Percentiles rank a stretch among this genome's conserved stretches.
Conservation (phyloP, 148 eudicot genomes). For the Vaccinium vitisidaea region DNA sequence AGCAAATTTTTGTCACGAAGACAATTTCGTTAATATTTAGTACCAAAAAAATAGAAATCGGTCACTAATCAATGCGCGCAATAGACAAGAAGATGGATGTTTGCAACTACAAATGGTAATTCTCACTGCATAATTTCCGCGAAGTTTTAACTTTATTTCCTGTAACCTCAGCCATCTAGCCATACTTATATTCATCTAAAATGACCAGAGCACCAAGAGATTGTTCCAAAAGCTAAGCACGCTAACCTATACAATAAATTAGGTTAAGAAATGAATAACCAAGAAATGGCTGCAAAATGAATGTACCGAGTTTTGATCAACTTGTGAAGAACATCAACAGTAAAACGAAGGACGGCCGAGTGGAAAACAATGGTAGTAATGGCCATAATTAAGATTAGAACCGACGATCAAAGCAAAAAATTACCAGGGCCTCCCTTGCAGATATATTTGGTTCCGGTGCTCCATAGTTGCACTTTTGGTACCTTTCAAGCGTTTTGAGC, state of each 20-base stretch:
- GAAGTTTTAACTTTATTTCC: background rate
- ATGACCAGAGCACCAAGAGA: background rate
- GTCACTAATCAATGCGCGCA: background rate
- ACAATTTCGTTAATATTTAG: background rate
- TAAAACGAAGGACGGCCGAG: background rate
- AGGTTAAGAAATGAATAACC: background rate
- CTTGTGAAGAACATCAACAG: background rate
- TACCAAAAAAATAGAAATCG: background rate
- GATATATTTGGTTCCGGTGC: conserved; percentile 78
- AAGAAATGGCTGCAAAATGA: background rate
- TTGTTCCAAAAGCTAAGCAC: background rate
- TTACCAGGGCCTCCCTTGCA: conserved; percentile 86
- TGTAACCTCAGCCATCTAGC: background rate
- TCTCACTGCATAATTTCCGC: conserved; percentile 4
- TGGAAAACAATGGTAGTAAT: background rate
- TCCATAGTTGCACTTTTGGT: conserved; percentile 95
- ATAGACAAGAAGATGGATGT: background rate
- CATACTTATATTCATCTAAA: background rate
- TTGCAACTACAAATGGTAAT: background rate
- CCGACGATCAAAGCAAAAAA: background rate
- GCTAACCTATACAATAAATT: background rate
- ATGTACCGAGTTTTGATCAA: background rate
- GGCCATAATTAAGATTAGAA: no score
- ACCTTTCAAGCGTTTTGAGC: conserved; percentile 94
- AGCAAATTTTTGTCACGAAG: background rate